Evolutionary conservation across 345 rosid genomes (phyloP), one percentile per base, ranked within the genome.

Genomic region (Litchi chinensis): DNA sequence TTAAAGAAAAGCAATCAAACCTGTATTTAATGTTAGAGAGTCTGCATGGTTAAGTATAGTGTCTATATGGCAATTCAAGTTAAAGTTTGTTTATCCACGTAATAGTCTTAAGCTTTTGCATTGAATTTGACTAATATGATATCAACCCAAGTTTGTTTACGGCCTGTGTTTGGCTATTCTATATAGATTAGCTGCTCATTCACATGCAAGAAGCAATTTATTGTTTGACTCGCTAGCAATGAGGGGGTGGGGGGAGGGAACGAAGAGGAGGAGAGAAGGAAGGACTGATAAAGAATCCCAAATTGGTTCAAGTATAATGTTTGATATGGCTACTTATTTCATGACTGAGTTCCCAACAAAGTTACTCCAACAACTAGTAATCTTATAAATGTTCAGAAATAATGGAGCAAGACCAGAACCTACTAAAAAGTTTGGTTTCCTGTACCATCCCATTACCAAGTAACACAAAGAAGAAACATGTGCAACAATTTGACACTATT

Each of bases 311-410:
- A 71, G 75, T 32, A 71, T 18, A 71, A 54, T 7, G 46, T n/a
- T 50, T 41, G 60, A 56, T 21, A 71, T 50, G 8, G 10, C 57
- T 13, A 48, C 6, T 18, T 5, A 5, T 32, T 24, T 39, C 13
- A 41, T 21, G 54, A 18, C 39, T 54, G 46, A 32, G 46, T 40
- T 54, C 46, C 24, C 44, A 6, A 56, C 24, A 19, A 19, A 18
- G 10, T 22, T 28, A 62, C 65, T 18, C 41, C 26, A 19, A 41
- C 28, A 8, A 56, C 16, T 32, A 26, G 11, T 32, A 71, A 37
- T 71, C 46, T 22, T 54, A 54, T 54, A 16, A 37, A 54, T 60
- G 28, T 54, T 48, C 65, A 37, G 48, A 71, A 71, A 71, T 52
- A 62, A 10, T n/a, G 19, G 75, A 71, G 48, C 22, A 71, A 37